Evolutionary conservation across 2,329 filamentous ascomycete species (phyloP), one percentile per base, ranked within the genome.

Genomic region (Microdochium nivale): DNA sequence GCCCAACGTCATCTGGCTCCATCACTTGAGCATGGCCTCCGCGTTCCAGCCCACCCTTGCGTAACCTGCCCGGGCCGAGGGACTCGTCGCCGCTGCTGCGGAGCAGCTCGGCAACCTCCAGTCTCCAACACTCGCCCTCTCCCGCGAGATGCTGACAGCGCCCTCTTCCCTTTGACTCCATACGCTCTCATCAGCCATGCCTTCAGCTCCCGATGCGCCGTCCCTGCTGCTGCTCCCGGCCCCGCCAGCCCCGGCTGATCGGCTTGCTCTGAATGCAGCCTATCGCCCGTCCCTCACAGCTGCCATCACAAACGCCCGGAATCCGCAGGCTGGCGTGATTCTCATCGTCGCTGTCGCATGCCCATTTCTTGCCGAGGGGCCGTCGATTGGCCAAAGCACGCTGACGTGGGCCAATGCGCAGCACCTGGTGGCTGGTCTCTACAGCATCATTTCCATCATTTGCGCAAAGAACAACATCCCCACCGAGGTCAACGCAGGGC

Each of bases 381-480:
- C 70, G 30, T 70, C 73, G 24, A 68, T 70, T 23, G 67, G 70
- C 27, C 73, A 78, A 47, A 76, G 79, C 59, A 72, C 77, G 24
- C 70, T 80, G 47, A 72, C 80, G 19, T 95, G 90, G 78, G 64
- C 75, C 32, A 70, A 77, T n/a, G 79, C 84, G 0, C 90, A 96
- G 67, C 75, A 78, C n/a, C 74, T 92, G 4, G 70, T 96, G 23
- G 87, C 87, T 2, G 80, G 80, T 25, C 65, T 95, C 24, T 97
- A 97, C 74, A 83, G 84, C 60, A 77, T 96, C 49, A 73, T 94
- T 52, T 86, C 86, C 32, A 72, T 84, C 47, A 74, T 89, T n/a
- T 89, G 86, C 55, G 80, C 84, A 13, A 76, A 82, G 57, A 72
- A 80, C 48, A 72, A 71, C 47, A 76, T 71, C 70, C 85, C 66